Conservation (phyloP, 495 filamentous ascomycete species). For the Pyronema domesticum region DNA sequence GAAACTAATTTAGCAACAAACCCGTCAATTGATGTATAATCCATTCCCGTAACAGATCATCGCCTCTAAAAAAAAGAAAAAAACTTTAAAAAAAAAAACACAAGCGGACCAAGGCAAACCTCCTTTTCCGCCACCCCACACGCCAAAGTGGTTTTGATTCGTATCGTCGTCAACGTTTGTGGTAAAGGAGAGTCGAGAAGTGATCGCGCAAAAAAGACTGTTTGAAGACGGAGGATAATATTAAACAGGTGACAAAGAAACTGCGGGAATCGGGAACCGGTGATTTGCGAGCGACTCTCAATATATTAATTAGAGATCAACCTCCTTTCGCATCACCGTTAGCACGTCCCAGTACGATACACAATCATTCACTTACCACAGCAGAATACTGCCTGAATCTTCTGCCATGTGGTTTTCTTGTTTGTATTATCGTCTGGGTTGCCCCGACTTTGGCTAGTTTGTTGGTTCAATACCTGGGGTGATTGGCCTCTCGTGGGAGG, state of each 20-base stretch:
- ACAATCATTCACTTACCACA: conserved; percentile 2
- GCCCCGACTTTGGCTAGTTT: conserved; percentile 2
- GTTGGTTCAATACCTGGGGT: conserved; percentile 16
- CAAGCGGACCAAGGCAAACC: conserved; percentile 1
- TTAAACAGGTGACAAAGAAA: conserved; percentile 9
- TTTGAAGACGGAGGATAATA: conserved; percentile 4
- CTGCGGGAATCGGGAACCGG: background rate
- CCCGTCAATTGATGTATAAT: conserved; percentile 5
- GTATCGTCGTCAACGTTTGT: conserved; percentile 10
- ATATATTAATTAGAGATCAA: background rate
- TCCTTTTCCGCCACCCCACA: background rate
- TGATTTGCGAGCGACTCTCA: background rate
- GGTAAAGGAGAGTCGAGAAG: conserved; percentile 7
- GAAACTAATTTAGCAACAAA: conserved; percentile 5
- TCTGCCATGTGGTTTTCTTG: conserved; percentile 5
- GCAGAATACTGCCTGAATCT: conserved; percentile 6
- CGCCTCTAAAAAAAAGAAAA: conserved; percentile 2
- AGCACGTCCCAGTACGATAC: background rate
- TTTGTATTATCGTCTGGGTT: background rate
- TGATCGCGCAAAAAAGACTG: background rate
- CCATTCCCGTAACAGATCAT: conserved; percentile 5
- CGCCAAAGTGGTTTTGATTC: conserved; percentile 6
- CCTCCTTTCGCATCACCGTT: background rate
- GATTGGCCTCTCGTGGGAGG: conserved; percentile 23
- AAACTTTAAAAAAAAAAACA: background rate